phyloP scores from a whole-genome alignment of 345 rosid species.

The Reutealis trisperma region DNA sequence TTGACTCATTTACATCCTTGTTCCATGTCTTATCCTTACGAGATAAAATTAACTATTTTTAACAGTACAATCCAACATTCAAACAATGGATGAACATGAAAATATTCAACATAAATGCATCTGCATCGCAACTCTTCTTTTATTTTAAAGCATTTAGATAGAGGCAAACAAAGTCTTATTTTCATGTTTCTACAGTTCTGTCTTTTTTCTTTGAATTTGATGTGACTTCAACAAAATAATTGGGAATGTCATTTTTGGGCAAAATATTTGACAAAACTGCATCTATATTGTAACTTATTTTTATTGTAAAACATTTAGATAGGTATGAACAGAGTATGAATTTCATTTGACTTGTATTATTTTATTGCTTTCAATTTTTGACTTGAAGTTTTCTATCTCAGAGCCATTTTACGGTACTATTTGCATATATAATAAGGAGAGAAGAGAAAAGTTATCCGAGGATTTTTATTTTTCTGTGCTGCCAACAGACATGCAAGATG shows the following conservation, averaged over 20 bases:
- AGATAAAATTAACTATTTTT: not conserved
- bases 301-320: not conserved
- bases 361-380: slow-evolving; percentile 22
- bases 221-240: not conserved
- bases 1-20: no score
- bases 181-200: not conserved
- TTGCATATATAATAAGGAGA: slow-evolving; percentile 84
- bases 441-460: slow-evolving; percentile 93
- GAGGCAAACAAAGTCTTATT: not conserved
- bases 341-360: not conserved
- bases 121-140: no score
- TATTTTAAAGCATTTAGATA: not conserved
- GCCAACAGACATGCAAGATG: slow-evolving; percentile 83
- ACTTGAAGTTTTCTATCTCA: slow-evolving; percentile 39
- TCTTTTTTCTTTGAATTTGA: not conserved
- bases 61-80: not conserved
- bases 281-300: not conserved
- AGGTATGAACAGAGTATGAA: not conserved
- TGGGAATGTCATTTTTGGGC: no score
- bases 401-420: slow-evolving; percentile 97
- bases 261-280: not conserved
- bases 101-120: not conserved
- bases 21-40: not conserved
- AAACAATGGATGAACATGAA: not conserved
- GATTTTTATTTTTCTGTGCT: slow-evolving; percentile 72